Base-by-base conservation (phyloP, 305 asterid genomes). In the Caryopteris hybrid region DNA sequence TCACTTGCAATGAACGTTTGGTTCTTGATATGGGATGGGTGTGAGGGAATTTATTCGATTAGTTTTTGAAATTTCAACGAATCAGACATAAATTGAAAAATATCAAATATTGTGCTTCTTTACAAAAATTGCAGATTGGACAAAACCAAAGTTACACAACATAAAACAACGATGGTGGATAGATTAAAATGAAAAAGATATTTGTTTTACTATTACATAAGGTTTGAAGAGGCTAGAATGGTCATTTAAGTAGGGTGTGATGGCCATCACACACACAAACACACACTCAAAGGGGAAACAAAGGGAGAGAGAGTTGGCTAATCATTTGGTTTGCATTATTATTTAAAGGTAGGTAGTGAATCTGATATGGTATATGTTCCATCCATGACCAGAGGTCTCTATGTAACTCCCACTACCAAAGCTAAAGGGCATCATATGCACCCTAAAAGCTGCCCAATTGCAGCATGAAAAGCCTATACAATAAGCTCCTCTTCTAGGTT, bases 401-500 rank as follows among this genome's bases (percentile, higher is more conserved):
- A 72, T 69, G 73, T 68, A 67, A 71, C 53, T 68, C 83, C 83
- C 88, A 84, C 87, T 83, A 71, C 65, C 80, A 80, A 80, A 82
- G 85, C 77, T 69, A 84, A 79, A 72, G 74, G 78, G 78, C 74
- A 82, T 82, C 80, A 76, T 75, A 73, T 83, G 80, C 82, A 83
- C 69, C 81, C 86, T 58, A 79, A 83, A 81, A 84, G 89, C 87
- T 74, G 83, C 72, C 74, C 71, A 75, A 60, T 79, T 79, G 78
- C 83, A 75, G 68, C 61, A 79, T 66, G 69, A 80, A 79, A 84
- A 75, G 80, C 80, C 84, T 72, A 79, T 69, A 68, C 39, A 27
- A 66, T 46, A 53, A 45, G 20, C 20, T n/a, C 7, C 13, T 58
- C 12, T 69, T 58, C 60, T 47, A 54, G 65, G 42, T 20, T 52